These are phyloP conservation scores for Amaranthus hypochondriacus DNA, from an alignment of 148 eudicot species.

Conservation along the genomic window DNA sequence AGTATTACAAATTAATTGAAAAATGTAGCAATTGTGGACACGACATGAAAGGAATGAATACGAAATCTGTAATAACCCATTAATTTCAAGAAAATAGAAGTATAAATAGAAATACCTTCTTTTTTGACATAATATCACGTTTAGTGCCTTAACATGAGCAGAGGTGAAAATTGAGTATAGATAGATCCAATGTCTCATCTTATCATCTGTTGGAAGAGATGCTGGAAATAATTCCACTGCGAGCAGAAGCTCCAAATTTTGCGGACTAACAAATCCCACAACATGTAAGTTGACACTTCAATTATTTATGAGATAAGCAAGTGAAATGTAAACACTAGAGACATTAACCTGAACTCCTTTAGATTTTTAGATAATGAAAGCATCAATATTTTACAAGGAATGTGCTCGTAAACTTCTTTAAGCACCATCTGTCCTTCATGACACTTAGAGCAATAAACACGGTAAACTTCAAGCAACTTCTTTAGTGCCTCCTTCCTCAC, in stretches of 20 bases:
- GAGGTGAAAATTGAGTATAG: slow-evolving; percentile 64
- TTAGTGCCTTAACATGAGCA: slow-evolving; percentile 68
- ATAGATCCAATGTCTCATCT: slow-evolving; percentile 69
- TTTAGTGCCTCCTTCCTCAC: slow-evolving; percentile 78
- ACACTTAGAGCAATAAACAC: slow-evolving; percentile 68
- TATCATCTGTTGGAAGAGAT: slow-evolving; percentile 70
- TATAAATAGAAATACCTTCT: slow-evolving; percentile 44
- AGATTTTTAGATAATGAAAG: slow-evolving; percentile 75
- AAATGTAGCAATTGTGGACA: background rate
- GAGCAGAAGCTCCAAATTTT: slow-evolving; percentile 65
- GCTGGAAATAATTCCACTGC: slow-evolving; percentile 68
- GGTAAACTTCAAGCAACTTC: slow-evolving; percentile 76
- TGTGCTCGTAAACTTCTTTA: slow-evolving; percentile 59
- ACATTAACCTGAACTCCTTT: slow-evolving; percentile 67
- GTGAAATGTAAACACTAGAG: background rate
- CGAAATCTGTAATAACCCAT: background rate
- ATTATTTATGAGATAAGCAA: background rate
- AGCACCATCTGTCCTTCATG: slow-evolving; percentile 42
- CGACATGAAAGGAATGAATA: background rate
- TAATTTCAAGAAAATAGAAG: slow-evolving; percentile 4
- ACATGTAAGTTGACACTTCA: slow-evolving; percentile 11
- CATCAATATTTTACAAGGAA: slow-evolving; percentile 74
- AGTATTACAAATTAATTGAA: background rate
- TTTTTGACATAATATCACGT: slow-evolving; percentile 62
- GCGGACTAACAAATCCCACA: slow-evolving; percentile 51